Base-by-base conservation (phyloP, 331 rosid species). In the Erythrophleum ivorense region DNA sequence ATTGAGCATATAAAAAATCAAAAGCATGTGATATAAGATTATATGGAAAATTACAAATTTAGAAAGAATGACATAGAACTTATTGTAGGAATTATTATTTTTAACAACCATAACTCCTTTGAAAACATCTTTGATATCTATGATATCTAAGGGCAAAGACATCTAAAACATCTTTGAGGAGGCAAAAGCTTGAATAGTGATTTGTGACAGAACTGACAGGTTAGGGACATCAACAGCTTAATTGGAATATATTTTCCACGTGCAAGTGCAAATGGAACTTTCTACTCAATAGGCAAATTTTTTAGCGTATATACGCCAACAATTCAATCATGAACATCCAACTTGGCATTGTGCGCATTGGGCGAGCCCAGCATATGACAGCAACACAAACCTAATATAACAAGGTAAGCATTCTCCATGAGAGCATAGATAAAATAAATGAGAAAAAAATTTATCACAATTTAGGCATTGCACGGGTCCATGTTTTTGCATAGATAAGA, bases 401-500 rank as follows among this genome's bases (percentile, higher is more conserved):
- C 71, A 21, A 43, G 41, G 43, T 13, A n/a, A 45, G 9, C 5
- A 73, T 5, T 34, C 52, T 52, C 36, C 62, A 73, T 54, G 80
- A 21, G 45, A 53, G 62, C 72, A 38, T 10, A 24, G 73, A 52
- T 60, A 7, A 14, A 31, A 15, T 12, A 2, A 2, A 10, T 46
- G 3, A 4, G 16, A 34, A 41, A 38, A 73, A 50, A 74, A 38
- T 24, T 13, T 6, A 57, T 53, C 85, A 78, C 84, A 81, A 79
- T 57, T 57, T 78, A 36, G 33, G 75, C 82, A 52, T 64, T 78
- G 81, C 75, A 75, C 62, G 64, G 19, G 46, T 79, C 86, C 80
- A 72, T 64, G 76, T 83, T 78, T 87, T 50, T 75, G 81, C 82
- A 81, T 55, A 40, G 80, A 84, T 82, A 71, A 65, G 15, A 78